These are phyloP conservation scores for Pichia sp. DNA, from an alignment of 1,139 yeast species.

Conservation along the genomic window DNA sequence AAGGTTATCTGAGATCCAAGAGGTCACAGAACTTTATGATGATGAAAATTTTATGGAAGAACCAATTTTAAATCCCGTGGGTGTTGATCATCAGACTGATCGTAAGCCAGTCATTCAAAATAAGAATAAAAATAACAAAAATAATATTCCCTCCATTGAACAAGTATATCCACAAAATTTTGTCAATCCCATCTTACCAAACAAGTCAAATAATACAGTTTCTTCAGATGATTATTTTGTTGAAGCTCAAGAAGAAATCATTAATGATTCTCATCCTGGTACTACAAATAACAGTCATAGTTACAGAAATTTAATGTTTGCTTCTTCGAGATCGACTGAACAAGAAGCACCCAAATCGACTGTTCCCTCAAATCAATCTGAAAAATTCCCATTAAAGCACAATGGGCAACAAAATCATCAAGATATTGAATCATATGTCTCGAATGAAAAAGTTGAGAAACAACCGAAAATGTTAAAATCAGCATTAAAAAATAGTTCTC, in stretches of 20 bases:
- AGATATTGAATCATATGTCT: not conserved
- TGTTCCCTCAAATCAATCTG: not conserved
- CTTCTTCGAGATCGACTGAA: no score
- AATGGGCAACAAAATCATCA: not conserved
- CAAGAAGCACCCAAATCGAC: not conserved
- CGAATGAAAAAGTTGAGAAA: not conserved
- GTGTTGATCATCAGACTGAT: conserved; percentile 14
- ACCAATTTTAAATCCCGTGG: conserved; percentile 7
- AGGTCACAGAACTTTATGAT: conserved; percentile 26
- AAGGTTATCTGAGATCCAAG: conserved; percentile 17
- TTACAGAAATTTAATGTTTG: conserved; percentile 10
- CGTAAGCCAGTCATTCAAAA: conserved; percentile 16
- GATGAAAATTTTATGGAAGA: conserved; percentile 5
- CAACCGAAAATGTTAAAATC: conserved; percentile 4
- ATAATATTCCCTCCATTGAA: no score
- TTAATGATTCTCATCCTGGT: conserved; percentile 2
- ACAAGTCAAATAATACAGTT: not conserved
- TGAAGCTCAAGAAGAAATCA: conserved; percentile 6
- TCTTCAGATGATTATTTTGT: conserved; percentile 6
- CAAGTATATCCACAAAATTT: no score
- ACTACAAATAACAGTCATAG: conserved; percentile 4
- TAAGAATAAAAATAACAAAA: no score
- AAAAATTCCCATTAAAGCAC: not conserved
- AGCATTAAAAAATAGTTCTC: conserved; percentile 7
- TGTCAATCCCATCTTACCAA: no score